Evolutionary conservation across 345 rosid species (phyloP).

Genomic region (Arabis alpina): DNA sequence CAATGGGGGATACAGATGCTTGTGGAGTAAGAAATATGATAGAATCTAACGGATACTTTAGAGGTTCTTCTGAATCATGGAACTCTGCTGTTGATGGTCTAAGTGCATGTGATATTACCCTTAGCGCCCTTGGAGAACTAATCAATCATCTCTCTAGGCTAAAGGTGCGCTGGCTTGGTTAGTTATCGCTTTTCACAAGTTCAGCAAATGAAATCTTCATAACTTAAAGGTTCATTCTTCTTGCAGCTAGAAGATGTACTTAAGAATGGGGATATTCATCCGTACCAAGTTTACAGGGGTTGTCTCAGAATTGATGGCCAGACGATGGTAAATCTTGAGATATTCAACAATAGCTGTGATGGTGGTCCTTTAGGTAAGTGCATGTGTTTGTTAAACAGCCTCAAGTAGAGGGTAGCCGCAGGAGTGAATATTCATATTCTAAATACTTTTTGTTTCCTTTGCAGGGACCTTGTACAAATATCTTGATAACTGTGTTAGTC

Average conservation of each 20-base stretch:
- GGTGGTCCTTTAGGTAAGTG: constrained; percentile 81
- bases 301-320: constrained; percentile 96
- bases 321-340: constrained; percentile 88
- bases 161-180: constrained; percentile 61
- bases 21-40: constrained; percentile 68
- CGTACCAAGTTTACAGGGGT: constrained; percentile 81
- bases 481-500: constrained; percentile 80
- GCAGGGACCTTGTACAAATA: constrained; percentile 86
- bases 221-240: constrained; percentile 27
- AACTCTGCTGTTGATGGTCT: constrained; percentile 54
- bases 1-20: constrained; percentile 58
- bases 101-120: constrained; percentile 53
- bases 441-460: constrained; percentile 24
- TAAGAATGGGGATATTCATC: constrained; percentile 69
- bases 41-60: constrained; percentile 70
- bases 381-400: constrained; percentile 15
- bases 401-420: constrained; percentile 16
- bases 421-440: not conserved
- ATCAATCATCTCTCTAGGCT: constrained; percentile 77
- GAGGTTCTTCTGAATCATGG: constrained; percentile 60
- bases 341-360: constrained; percentile 75
- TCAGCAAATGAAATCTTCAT: constrained; percentile 15
- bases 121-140: constrained; percentile 83
- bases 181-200: constrained; percentile 15
- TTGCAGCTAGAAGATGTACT: constrained; percentile 78